phyloP scores from a whole-genome alignment of 2,329 filamentous ascomycete species.

The Calonectria ilicicola region DNA sequence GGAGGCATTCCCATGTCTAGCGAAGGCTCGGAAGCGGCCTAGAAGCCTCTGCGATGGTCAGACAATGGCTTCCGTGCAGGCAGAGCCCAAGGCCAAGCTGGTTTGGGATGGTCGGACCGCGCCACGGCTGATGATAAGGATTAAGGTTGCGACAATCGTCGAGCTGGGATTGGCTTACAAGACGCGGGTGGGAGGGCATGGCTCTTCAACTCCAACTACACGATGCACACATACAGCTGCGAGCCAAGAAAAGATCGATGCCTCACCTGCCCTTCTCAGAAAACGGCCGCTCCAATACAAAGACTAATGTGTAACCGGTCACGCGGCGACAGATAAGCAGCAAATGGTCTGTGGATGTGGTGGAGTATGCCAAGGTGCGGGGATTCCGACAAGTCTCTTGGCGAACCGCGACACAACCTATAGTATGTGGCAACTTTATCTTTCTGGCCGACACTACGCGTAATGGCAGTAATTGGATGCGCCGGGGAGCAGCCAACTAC shows the following conservation, averaged over 20 bases:
- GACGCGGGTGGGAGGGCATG: not conserved
- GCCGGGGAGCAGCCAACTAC: not conserved
- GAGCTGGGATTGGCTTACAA: not conserved
- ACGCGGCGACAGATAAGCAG: constrained; percentile 37
- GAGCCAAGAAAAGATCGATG: constrained; percentile 27
- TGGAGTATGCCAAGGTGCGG: constrained; percentile 34
- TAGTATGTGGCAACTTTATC: constrained; percentile 16
- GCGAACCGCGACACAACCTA: constrained; percentile 16
- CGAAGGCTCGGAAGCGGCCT: not conserved
- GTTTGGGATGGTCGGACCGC: not conserved
- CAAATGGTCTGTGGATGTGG: not conserved
- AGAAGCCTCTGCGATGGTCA: constrained; percentile 1
- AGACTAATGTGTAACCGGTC: constrained; percentile 18
- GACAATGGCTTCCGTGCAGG: not conserved
- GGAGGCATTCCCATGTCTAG: not conserved
- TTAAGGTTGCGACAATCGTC: not conserved
- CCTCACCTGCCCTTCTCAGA: constrained; percentile 39
- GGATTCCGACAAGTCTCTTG: constrained; percentile 24
- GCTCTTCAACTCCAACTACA: not conserved
- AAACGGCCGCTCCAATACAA: constrained; percentile 12
- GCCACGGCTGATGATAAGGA: constrained; percentile 13
- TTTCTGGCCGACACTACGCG: constrained; percentile 9
- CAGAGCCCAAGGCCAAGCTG: not conserved
- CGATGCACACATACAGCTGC: not conserved
- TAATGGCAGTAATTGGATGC: constrained; percentile 1